These are phyloP conservation scores for Populus davidiana DNA, from an alignment of 345 rosid species.

Conservation along the genomic window DNA sequence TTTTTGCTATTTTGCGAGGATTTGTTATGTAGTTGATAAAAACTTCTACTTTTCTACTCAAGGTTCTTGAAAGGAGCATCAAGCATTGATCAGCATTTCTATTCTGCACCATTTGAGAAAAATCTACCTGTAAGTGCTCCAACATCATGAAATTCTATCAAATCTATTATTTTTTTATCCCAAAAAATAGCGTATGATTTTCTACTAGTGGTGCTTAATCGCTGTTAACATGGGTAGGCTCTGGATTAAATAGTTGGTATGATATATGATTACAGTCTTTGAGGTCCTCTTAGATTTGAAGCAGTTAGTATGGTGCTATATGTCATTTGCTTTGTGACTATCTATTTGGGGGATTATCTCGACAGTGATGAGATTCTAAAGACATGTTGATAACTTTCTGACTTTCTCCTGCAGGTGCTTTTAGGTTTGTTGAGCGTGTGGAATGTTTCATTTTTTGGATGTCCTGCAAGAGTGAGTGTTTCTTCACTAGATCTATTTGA, in stretches of 20 bases:
- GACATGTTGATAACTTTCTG: background rate
- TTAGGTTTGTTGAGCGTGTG: slow-evolving; percentile 82
- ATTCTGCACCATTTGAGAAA: slow-evolving; percentile 65
- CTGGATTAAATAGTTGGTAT: background rate
- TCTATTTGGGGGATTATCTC: background rate
- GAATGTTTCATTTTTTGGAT: slow-evolving; percentile 93
- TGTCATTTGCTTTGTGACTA: background rate
- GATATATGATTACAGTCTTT: background rate
- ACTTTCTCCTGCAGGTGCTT: slow-evolving; percentile 57
- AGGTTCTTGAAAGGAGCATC: slow-evolving; percentile 94
- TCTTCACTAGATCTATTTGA: slow-evolving; percentile 13
- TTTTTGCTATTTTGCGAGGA: slow-evolving; percentile 1
- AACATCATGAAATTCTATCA: background rate
- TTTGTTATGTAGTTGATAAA: background rate
- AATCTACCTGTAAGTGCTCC: slow-evolving; percentile 74
- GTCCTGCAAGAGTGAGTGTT: slow-evolving; percentile 78
- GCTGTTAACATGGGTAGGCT: background rate
- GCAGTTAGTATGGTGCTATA: background rate
- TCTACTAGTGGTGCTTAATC: background rate
- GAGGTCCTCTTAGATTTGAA: background rate
- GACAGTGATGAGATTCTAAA: slow-evolving; percentile 1
- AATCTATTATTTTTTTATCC: background rate
- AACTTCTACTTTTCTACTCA: background rate
- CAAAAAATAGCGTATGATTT: background rate
- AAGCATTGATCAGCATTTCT: slow-evolving; percentile 85